These are phyloP conservation scores for Trametopsis cervina DNA, from an alignment of 768 basidiomycete species.

Conservation along the genomic window DNA sequence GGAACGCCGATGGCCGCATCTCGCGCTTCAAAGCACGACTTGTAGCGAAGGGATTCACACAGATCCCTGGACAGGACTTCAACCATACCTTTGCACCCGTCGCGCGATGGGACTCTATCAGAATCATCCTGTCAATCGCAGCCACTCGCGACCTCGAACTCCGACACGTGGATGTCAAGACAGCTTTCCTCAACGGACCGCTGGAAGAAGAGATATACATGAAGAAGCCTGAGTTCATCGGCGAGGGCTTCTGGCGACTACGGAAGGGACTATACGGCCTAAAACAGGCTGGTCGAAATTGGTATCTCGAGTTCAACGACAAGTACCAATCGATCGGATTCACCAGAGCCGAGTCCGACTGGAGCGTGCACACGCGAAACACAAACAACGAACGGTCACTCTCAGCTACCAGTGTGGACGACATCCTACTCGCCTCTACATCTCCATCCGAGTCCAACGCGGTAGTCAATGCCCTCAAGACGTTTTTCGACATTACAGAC, in stretches of 20 bases:
- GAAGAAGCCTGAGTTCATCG: slow-evolving; percentile 21
- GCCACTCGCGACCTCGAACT: slow-evolving; percentile 18
- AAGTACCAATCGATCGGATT: slow-evolving; percentile 17
- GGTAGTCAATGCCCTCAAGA: no score
- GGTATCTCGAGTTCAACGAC: slow-evolving; percentile 20
- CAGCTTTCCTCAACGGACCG: slow-evolving; percentile 18
- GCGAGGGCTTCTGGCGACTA: slow-evolving; percentile 19
- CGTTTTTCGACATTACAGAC: no score
- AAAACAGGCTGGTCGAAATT: slow-evolving; percentile 23
- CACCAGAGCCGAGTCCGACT: not conserved
- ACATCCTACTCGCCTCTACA: no score
- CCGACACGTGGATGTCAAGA: slow-evolving; percentile 21
- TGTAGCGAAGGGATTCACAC: slow-evolving; percentile 35
- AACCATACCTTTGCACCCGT: slow-evolving; percentile 31
- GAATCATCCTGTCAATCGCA: slow-evolving; percentile 20
- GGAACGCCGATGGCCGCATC: not conserved
- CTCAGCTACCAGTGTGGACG: no score
- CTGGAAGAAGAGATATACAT: slow-evolving; percentile 26
- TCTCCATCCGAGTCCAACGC: no score
- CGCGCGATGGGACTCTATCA: slow-evolving; percentile 16
- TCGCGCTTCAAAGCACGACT: slow-evolving; percentile 34
- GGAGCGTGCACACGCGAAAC: no score
- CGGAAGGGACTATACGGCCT: slow-evolving; percentile 27
- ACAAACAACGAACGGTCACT: no score
- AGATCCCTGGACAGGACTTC: slow-evolving; percentile 34